Percentiles rank a stretch among this genome's conserved stretches.
Conservation (phyloP, 2,329 filamentous ascomycete species). For the Byssoonygena ceratinophila region DNA sequence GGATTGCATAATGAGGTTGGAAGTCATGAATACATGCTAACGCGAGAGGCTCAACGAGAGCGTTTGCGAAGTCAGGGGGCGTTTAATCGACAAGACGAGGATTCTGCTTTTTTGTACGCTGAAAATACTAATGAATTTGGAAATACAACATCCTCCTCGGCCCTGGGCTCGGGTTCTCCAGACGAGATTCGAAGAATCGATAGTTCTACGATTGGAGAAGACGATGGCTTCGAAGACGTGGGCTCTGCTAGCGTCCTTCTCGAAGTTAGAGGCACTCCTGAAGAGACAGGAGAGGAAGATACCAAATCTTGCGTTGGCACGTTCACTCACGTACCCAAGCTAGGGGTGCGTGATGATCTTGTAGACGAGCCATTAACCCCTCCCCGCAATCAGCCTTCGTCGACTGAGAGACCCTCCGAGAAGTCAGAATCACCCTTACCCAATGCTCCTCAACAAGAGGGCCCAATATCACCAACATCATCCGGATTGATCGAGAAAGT, state of each 20-base stretch:
- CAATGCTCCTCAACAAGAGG: constrained; percentile 13
- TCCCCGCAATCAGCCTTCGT: constrained; percentile 32
- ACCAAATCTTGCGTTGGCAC: constrained; percentile 19
- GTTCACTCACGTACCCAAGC: constrained; percentile 32
- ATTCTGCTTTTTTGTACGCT: constrained; percentile 48
- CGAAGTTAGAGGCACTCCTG: constrained; percentile 58
- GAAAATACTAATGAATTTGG: constrained; percentile 38
- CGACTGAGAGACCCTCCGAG: background rate
- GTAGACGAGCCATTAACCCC: constrained; percentile 68
- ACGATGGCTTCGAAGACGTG: constrained; percentile 92
- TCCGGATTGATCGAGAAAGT: constrained; percentile 47
- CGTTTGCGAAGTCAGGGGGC: constrained; percentile 63
- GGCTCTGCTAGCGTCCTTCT: constrained; percentile 56
- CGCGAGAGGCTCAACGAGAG: constrained; percentile 71
- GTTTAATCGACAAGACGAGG: constrained; percentile 43
- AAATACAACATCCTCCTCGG: constrained; percentile 30
- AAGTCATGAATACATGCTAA: constrained; percentile 73
- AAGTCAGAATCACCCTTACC: constrained; percentile 1
- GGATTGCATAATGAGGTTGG: constrained; percentile 83
- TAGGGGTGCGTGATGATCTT: constrained; percentile 58
- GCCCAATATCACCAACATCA: constrained; percentile 41
- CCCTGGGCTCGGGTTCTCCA: constrained; percentile 39
- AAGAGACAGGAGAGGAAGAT: constrained; percentile 34
- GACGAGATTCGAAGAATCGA: constrained; percentile 63
- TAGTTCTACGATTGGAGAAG: constrained; percentile 70